Evolutionary conservation across 2,329 filamentous ascomycete species (phyloP).

Genomic region (Daldinia sp.): DNA sequence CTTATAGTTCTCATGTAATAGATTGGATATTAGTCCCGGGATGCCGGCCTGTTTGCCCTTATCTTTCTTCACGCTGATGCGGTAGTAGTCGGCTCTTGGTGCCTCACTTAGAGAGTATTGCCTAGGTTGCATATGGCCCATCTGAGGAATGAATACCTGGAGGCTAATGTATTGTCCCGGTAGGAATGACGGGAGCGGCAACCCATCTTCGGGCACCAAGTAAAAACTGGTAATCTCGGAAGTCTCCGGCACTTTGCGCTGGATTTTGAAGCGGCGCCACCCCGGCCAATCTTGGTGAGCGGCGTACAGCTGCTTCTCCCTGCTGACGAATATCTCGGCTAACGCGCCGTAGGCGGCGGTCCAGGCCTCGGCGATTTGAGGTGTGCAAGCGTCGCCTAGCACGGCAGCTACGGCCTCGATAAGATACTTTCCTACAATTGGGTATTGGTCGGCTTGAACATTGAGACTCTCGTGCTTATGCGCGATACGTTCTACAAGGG

Average conservation of each 20-base stretch:
- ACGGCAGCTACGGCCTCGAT: slow-evolving; percentile 73
- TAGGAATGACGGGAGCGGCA: slow-evolving; percentile 64
- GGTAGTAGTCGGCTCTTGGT: slow-evolving; percentile 63
- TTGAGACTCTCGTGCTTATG: slow-evolving; percentile 80
- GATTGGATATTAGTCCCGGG: slow-evolving; percentile 61
- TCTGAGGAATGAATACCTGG: slow-evolving; percentile 65
- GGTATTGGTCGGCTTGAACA: slow-evolving; percentile 73
- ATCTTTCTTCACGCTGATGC: slow-evolving; percentile 78
- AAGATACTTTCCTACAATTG: slow-evolving; percentile 73
- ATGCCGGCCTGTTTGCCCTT: slow-evolving; percentile 49
- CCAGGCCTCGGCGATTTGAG: slow-evolving; percentile 75
- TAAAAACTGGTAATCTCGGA: slow-evolving; percentile 73
- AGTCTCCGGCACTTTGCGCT: slow-evolving; percentile 68
- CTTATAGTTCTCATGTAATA: slow-evolving; percentile 57
- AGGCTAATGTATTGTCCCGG: slow-evolving; percentile 80
- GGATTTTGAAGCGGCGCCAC: slow-evolving; percentile 64
- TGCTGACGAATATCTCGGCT: slow-evolving; percentile 73
- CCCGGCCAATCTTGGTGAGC: slow-evolving; percentile 52
- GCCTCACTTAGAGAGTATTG: slow-evolving; percentile 79
- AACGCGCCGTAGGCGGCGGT: slow-evolving; percentile 74
- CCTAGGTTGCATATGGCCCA: slow-evolving; percentile 72
- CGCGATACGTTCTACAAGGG: slow-evolving; percentile 72
- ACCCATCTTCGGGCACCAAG: slow-evolving; percentile 69
- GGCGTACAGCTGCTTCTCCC: slow-evolving; percentile 70
- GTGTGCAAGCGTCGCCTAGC: slow-evolving; percentile 72